These are phyloP conservation scores for Spongospora subterranea DNA, from an alignment of 208 protist species.

Conservation along the genomic window DNA sequence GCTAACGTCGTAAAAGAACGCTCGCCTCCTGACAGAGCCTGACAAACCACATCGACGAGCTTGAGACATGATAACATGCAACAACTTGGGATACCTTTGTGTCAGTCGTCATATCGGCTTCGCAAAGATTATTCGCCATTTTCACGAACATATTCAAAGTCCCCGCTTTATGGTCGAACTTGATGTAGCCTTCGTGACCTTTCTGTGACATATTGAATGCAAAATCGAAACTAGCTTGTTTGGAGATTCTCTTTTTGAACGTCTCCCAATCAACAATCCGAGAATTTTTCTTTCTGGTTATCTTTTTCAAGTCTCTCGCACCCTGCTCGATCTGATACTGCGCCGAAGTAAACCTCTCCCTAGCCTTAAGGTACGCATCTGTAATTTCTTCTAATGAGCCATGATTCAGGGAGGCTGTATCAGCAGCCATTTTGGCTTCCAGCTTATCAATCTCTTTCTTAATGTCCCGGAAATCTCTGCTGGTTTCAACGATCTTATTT, in stretches of 20 bases:
- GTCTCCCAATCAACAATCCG: neutral
- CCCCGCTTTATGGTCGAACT: slow-evolving; percentile 15
- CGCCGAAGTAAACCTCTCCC: neutral
- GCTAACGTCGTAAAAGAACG: slow-evolving; percentile 66
- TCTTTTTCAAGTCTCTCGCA: neutral
- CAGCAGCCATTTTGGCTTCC: neutral
- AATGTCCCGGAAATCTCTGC: neutral
- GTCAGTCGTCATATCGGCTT: slow-evolving; percentile 53
- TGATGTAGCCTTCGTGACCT: neutral
- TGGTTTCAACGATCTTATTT: neutral
- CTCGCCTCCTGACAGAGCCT: slow-evolving; percentile 66
- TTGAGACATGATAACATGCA: neutral
- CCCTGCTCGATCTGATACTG: neutral
- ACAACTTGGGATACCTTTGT: slow-evolving; percentile 48
- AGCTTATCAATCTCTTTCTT: slow-evolving; percentile 15
- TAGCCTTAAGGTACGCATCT: neutral
- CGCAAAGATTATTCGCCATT: neutral
- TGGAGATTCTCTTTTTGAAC: slow-evolving; percentile 10
- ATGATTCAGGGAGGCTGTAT: neutral
- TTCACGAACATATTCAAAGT: slow-evolving; percentile 56
- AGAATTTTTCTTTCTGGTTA: neutral
- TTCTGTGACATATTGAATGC: slow-evolving; percentile 49
- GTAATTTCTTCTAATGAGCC: neutral
- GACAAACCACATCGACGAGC: neutral
- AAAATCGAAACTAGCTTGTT: slow-evolving; percentile 9